A percentile compares a stretch with the other conserved stretches of the same genome.
These are phyloP conservation scores for Nakazawaea peltata DNA, from an alignment of 805 yeast species.

Conservation along the genomic window DNA sequence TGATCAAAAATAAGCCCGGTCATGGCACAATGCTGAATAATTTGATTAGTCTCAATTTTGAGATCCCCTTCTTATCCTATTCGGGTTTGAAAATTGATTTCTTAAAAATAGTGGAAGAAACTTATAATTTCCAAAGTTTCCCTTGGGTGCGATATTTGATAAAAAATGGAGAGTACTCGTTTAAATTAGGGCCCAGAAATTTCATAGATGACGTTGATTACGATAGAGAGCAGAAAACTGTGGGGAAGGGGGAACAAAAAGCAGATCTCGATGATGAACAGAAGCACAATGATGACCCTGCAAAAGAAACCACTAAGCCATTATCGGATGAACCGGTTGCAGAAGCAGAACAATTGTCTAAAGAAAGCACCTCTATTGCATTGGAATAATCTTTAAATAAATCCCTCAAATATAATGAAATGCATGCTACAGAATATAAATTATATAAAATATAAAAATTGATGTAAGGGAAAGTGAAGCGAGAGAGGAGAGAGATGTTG, in stretches of 20 bases:
- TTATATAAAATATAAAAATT: too few relatives aligned
- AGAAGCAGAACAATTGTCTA: too few relatives aligned
- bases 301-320: too few relatives aligned
- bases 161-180: conserved; percentile 26
- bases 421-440: too few relatives aligned
- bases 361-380: too few relatives aligned
- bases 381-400: too few relatives aligned
- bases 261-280: neutral
- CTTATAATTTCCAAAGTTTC: conserved; percentile 51
- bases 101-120: conserved; percentile 56
- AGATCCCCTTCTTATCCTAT: conserved; percentile 55
- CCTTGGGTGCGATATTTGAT: conserved; percentile 72
- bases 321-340: too few relatives aligned
- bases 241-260: neutral
- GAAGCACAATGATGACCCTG: too few relatives aligned
- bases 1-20: conserved; percentile 27
- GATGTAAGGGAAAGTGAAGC: too few relatives aligned
- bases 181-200: conserved; percentile 11
- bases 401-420: too few relatives aligned
- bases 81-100: conserved; percentile 64
- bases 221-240: too few relatives aligned
- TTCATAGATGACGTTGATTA: conserved; percentile 7
- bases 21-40: conserved; percentile 30
- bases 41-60: conserved; percentile 45
- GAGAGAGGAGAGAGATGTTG: too few relatives aligned